Percentiles rank a stretch among this genome's conserved stretches.
These are phyloP conservation scores for Stylosanthes scabra DNA, from an alignment of 331 rosid species.

Conservation along the genomic window DNA sequence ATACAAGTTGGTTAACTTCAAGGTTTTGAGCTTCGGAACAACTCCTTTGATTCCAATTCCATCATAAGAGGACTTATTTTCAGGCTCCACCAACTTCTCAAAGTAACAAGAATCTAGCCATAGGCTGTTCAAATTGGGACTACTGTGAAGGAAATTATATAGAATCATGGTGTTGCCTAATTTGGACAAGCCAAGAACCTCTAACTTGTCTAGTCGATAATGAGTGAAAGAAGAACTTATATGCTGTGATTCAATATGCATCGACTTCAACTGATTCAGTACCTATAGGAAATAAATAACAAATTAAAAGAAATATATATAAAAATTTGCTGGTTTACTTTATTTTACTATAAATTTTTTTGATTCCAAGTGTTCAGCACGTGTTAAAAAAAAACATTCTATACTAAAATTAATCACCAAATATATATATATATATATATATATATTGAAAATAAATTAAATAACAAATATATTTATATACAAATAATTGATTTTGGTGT, in stretches of 20 bases:
- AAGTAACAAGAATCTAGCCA: neutral
- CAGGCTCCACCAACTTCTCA: neutral
- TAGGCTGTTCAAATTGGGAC: constrained; percentile 15
- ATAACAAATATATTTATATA: no score
- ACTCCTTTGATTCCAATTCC: constrained; percentile 15
- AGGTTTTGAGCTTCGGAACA: constrained; percentile 33
- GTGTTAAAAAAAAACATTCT: no score
- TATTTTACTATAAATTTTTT: no score
- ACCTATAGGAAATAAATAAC: neutral
- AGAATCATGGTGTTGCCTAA: neutral
- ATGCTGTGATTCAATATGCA: neutral
- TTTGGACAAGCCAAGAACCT: neutral
- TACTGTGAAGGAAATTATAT: constrained; percentile 21
- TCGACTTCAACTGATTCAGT: constrained; percentile 12
- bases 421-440: no score
- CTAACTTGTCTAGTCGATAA: neutral
- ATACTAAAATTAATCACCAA: no score
- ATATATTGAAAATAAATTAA: no score
- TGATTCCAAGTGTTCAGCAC: no score
- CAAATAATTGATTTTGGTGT: no score
- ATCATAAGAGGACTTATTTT: no score
- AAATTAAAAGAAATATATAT: no score
- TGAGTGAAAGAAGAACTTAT: neutral
- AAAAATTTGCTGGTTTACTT: no score
- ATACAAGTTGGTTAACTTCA: neutral